Evolutionary conservation across 1,139 yeast genomes (phyloP), one percentile per base, ranked within the genome.

Genomic region (Geotrichum reessii): DNA sequence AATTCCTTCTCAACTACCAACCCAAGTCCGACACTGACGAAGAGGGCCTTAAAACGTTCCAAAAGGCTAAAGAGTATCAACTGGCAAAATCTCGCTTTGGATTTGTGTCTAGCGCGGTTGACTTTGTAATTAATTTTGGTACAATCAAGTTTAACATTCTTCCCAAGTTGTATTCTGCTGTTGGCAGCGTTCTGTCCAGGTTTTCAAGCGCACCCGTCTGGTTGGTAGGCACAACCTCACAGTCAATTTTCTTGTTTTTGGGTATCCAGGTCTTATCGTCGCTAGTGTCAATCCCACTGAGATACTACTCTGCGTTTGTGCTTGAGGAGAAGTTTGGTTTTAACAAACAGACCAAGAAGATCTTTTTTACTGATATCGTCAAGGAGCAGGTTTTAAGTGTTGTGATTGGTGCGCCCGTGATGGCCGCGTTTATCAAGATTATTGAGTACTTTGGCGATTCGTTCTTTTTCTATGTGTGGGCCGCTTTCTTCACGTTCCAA

Each of bases 281-380:
- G 8, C 54, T 87, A 9, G 61, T 82, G 51, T 77, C 83, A 7
- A 71, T 87, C 62, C 99, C 99, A 2, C 70, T 59, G 47, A 78
- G 84, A 12, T 85, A 87, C 71, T 92, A 91, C 73, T 77, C 81
- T 59, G 86, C 87, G 66, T 93, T 93, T 76, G 93, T 91, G 14
- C 78, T 93, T 66, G 99, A 93, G 74, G 97, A 92, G 71, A 84
- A 84, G 72, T 92, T 80, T 68, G 99, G 99, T 0, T 93, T 93
- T 77, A 93, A 93, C 75, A 93, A 93, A 72, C 79, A 83, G 66
- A 93, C 97, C 0, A 63, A 80, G 19, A 74, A 78, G 55, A 76
- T 90, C 57, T 93, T 95, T 87, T 61, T 87, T 52, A 69, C 81
- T 24, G 99, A 93, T 72, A 75, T 78, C 65, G 52, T 90, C 62